Base-by-base conservation (phyloP, 1,284 basidiomycete genomes). In the Malassezia arunalokei region DNA sequence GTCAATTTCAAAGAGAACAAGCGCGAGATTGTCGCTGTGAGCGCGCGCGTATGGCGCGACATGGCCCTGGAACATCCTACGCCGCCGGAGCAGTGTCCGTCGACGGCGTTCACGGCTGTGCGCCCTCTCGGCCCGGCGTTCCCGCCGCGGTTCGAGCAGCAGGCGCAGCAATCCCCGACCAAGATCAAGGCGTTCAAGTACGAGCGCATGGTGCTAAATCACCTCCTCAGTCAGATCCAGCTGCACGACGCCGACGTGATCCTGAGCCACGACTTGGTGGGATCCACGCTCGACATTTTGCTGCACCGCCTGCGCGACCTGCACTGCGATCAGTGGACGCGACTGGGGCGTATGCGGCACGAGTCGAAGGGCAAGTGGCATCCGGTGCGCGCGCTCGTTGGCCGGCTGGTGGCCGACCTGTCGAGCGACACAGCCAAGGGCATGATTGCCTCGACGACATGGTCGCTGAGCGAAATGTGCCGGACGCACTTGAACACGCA, bases 1-100 rank as follows among this genome's bases (percentile, higher is more conserved):
- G 84, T 98, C 51, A 96, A 98, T 72, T 87, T 94, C 74, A 81
- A 83, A 52, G 86, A 87, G 70, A 96, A 95, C 75, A 89, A 86
- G 70, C 83, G 87, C 27, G 94, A 99, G 76, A 78, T 99, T 40
- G 85, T 98, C 4, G 89, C 87, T 61, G 81, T 82, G 1, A 86
- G 86, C 0, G 81, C 83, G 1, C 79, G 91, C 35, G 84, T 85
- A 17, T 98, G 92, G 91, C 81, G 84, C 47, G 85, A 73, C 42
- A 57, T 62, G 41, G 58, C 66, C 49, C 59, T 73, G 28, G 68
- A 73, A 39, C 68, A 70, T 39, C 54, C 64, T 5, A 64, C 66
- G n/a, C 65, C 63, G 20, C 67, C 65, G 12, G 69, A 70, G 43
- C 77, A 84, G 47, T 79, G 90, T 14, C 84, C 84, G 1, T 91